These are phyloP conservation scores for Saururus chinensis DNA, from an alignment of 164 flowering plant species.

Conservation along the genomic window DNA sequence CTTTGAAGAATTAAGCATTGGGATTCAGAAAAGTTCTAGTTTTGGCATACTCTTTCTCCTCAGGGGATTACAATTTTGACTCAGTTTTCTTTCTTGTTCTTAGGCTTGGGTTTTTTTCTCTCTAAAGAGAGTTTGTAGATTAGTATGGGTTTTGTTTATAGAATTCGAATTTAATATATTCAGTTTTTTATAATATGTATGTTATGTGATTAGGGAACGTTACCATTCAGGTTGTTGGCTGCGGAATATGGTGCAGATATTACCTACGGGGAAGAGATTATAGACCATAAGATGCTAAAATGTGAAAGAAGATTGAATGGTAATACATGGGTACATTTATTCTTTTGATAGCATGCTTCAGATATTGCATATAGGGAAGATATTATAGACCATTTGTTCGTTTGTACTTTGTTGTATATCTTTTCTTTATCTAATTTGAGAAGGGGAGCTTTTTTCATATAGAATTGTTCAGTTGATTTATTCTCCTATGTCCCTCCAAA, in stretches of 20 bases:
- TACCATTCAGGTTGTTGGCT: conserved; percentile 73
- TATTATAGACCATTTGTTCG: no score
- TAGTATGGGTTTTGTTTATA: no score
- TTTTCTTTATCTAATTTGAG: no score
- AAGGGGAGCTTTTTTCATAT: no score
- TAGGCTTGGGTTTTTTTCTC: not conserved
- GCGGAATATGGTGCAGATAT: conserved; percentile 90
- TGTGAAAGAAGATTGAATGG: conserved; percentile 77
- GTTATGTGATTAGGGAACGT: conserved; percentile 49
- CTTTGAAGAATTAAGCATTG: no score
- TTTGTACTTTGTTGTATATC: no score
- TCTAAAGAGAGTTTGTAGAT: no score
- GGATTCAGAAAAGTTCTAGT: no score
- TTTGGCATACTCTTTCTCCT: no score
- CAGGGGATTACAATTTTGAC: no score
- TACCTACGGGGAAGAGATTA: conserved; percentile 88
- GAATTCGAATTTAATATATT: not conserved
- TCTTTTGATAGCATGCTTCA: no score
- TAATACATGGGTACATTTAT: conserved; percentile 7
- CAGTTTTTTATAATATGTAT: not conserved
- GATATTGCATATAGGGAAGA: no score
- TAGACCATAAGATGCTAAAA: conserved; percentile 77
- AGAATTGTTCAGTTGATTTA: not conserved
- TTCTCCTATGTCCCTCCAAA: not conserved
- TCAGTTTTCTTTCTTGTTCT: not conserved